Evolutionary conservation across 345 rosid species (phyloP), one percentile per base, ranked within the genome.

Genomic region (Acer yangbiense): DNA sequence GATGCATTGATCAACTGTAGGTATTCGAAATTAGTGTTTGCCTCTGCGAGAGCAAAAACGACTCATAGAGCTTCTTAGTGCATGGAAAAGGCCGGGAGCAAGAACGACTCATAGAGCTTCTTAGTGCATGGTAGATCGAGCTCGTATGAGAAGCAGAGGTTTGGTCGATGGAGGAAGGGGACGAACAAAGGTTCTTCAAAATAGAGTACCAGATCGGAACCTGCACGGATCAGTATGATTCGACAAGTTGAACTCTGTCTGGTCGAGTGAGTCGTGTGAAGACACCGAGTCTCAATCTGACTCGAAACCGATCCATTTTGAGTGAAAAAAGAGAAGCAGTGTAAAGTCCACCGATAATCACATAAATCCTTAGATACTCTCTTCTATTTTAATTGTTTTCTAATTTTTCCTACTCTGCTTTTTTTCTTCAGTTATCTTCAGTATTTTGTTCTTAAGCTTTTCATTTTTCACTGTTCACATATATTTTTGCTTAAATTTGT

Each of bases 111-210:
- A 1, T 23, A 23, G 25, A 23, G 25, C 25, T 23, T 23, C 25
- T 23, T 23, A 23, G 25, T 23, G 25, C 25, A 1, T 23, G 25
- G 32, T 29, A 29, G 98, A 52, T 29, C 3, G 32, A 95, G 91
- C 86, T 95, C 97, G 82, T 91, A 95, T 0, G 99, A 95, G 88
- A 89, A 95, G 77, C 98, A 95, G 78, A 95, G 98, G 44, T 91
- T 92, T 81, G 92, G 98, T 72, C 82, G 0, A 88, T 77, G 0
- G 97, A 92, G 11, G 87, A 75, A 0, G 86, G 67, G 9, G 97
- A 85, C 18, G 92, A 86, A 61, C 89, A 88, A 1, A 95, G 86
- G 0, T 91, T 82, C 68, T 91, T 95, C 25, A 95, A 84, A 6
- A 95, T 78, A 4, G 92, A 90, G 88, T 92, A 97, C 99, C 99